Conservation (phyloP, 805 yeast species). For the Teunomyces gatunensis region DNA sequence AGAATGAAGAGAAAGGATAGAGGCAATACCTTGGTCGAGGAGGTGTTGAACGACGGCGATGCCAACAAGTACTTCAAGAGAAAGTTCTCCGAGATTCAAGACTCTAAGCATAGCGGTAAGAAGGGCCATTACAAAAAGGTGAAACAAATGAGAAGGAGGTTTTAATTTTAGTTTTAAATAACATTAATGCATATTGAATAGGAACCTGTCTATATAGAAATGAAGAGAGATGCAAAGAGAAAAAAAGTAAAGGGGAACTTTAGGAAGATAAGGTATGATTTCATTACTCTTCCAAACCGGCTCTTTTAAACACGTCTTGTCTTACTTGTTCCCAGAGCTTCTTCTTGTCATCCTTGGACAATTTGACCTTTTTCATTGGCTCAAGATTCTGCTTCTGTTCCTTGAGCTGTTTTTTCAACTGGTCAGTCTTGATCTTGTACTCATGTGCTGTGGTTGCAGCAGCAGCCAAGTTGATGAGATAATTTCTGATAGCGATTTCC, state of each 20-base stretch:
- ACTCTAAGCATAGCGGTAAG: conserved; percentile 58
- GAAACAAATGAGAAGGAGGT: conserved; percentile 57
- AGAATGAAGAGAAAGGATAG: conserved; percentile 70
- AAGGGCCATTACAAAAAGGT: conserved; percentile 63
- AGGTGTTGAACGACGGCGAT: conserved; percentile 70
- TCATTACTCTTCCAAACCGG: conserved; percentile 36
- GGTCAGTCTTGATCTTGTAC: conserved; percentile 40
- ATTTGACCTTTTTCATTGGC: conserved; percentile 18
- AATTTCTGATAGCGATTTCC: conserved; percentile 48
- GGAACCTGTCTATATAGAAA: conserved; percentile 4
- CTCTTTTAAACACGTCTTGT: conserved; percentile 49
- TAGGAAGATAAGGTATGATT: too few species aligned
- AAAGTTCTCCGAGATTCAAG: conserved; percentile 78
- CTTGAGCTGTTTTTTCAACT: conserved; percentile 27
- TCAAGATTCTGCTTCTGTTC: conserved; percentile 8
- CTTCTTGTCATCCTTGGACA: conserved; percentile 42
- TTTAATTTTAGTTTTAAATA: conserved; percentile 16
- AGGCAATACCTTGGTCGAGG: conserved; percentile 76
- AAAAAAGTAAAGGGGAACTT: neutral
- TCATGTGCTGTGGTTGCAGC: conserved; percentile 55
- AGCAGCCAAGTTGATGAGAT: conserved; percentile 50
- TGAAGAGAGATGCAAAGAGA: neutral
- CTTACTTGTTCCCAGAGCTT: conserved; percentile 49
- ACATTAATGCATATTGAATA: conserved; percentile 3
- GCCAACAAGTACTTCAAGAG: conserved; percentile 78